Conservation (phyloP, 331 rosid species). For the Cydonia oblonga region DNA sequence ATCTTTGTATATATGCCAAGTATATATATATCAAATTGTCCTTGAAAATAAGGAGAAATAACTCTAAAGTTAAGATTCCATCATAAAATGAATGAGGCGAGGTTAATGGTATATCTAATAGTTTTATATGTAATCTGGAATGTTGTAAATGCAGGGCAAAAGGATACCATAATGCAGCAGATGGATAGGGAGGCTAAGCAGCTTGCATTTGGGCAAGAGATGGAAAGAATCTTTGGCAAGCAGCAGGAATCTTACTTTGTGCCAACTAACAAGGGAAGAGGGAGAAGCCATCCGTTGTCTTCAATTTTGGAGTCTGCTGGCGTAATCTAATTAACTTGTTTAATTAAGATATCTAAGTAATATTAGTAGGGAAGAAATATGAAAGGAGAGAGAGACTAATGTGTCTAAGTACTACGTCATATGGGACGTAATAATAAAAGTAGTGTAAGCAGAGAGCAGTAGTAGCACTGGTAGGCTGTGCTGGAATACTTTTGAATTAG, state of each 20-base stretch:
- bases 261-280: neutral
- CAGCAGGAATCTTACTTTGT: conserved; percentile 38
- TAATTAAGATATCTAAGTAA: neutral
- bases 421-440: neutral
- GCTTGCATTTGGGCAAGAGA: conserved; percentile 29
- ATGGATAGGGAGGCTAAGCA: conserved; percentile 37
- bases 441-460: neutral
- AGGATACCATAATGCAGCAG: conserved; percentile 32
- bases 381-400: neutral
- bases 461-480: neutral
- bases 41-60: too few relatives aligned
- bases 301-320: neutral
- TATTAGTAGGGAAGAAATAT: neutral
- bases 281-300: neutral
- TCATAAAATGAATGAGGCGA: too few relatives aligned
- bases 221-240: conserved; percentile 28
- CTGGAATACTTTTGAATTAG: neutral
- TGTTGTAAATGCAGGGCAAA: conserved; percentile 26
- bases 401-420: too few relatives aligned
- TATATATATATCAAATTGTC: too few relatives aligned
- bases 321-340: neutral
- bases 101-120: neutral
- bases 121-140: neutral
- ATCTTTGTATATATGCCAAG: neutral
- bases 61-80: too few relatives aligned